Conservation (phyloP, 345 rosid genomes). For the Acer negundo region DNA sequence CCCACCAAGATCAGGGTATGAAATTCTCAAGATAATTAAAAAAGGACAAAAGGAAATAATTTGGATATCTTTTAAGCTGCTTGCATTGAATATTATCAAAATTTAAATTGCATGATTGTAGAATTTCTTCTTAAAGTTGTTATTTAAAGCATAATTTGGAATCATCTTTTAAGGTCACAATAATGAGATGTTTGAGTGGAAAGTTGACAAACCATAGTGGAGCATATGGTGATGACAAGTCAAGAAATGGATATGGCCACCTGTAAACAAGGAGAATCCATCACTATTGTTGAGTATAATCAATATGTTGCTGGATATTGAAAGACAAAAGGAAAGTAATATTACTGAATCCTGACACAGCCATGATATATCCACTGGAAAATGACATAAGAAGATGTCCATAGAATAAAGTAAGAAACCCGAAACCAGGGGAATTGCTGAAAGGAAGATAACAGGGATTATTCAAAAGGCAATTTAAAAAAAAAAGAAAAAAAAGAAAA, state of each 20-base stretch:
- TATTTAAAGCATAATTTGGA: neutral
- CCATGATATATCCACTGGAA: conserved; percentile 68
- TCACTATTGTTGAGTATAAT: conserved; percentile 12
- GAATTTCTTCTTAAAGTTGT: neutral
- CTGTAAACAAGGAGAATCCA: conserved; percentile 29
- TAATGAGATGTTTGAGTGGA: conserved; percentile 13
- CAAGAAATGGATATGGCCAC: conserved; percentile 84
- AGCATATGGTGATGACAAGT: conserved; percentile 53
- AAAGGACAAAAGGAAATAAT: neutral
- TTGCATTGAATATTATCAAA: neutral
- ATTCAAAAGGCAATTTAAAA: neutral
- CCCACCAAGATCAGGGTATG: neutral
- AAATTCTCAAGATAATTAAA: neutral
- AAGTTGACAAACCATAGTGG: conserved; percentile 55
- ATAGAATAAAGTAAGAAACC: conserved; percentile 61
- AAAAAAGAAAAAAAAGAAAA: neutral
- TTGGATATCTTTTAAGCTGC: neutral
- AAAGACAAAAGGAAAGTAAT: neutral
- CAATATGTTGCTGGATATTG: neutral
- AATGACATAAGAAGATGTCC: conserved; percentile 58
- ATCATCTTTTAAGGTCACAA: neutral
- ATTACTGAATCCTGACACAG: conserved; percentile 45
- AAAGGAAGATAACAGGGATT: conserved; percentile 23
- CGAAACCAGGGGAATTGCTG: conserved; percentile 73
- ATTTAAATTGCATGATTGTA: neutral